A percentile compares a stretch with the other conserved stretches of the same genome.
phyloP scores from a whole-genome alignment of 768 basidiomycete species.

The Pleurotus tuber-regium region DNA sequence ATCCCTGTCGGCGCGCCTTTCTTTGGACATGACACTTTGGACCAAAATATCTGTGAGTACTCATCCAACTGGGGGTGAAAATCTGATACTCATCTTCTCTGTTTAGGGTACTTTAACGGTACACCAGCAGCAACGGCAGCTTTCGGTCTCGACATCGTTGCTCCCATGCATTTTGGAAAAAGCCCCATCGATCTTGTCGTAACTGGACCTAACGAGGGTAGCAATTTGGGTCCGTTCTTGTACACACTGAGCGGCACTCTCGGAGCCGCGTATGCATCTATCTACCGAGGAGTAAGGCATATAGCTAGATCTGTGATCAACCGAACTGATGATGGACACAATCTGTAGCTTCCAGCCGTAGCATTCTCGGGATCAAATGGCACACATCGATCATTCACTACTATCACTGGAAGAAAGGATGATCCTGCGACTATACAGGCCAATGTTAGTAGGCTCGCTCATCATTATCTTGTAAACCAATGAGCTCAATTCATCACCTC shows the following conservation, averaged over 20 bases:
- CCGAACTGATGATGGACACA: neutral
- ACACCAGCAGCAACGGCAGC: conserved; percentile 27
- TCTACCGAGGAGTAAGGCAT: conserved; percentile 24
- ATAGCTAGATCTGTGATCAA: neutral
- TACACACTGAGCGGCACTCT: conserved; percentile 28
- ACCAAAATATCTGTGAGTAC: conserved; percentile 24
- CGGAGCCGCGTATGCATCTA: conserved; percentile 24
- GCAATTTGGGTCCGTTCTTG: conserved; percentile 25
- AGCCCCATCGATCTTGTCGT: conserved; percentile 26
- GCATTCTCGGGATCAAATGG: conserved; percentile 26
- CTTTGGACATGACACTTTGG: conserved; percentile 24
- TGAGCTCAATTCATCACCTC: neutral
- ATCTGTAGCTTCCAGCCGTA: conserved; percentile 23
- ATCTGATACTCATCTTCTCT: neutral
- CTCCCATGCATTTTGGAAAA: conserved; percentile 22
- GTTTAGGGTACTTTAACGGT: conserved; percentile 28
- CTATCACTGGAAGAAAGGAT: conserved; percentile 18
- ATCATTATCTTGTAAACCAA: neutral
- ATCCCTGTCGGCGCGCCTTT: conserved; percentile 27
- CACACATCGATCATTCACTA: conserved; percentile 28
- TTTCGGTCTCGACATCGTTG: conserved; percentile 27
- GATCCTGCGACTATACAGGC: conserved; percentile 28
- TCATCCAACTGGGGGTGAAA: neutral
- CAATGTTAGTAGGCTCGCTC: neutral
- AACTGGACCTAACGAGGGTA: conserved; percentile 28